Evolutionary conservation across 345 rosid species (phyloP).

Genomic region (Psidium friedrichsthalianum): DNA sequence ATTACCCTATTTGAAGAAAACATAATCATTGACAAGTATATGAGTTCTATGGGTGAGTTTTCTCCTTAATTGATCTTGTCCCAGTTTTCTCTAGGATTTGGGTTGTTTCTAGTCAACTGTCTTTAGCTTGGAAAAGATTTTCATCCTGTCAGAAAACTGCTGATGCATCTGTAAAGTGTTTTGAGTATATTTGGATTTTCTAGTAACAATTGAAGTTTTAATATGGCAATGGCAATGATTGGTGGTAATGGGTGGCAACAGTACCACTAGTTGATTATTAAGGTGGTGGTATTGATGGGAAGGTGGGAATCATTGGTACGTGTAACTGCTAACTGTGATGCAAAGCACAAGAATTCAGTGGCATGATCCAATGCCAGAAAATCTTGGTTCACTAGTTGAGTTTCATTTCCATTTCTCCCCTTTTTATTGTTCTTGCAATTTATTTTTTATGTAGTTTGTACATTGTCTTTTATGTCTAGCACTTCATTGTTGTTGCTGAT

Average conservation of each 20-base stretch:
- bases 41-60: not conserved
- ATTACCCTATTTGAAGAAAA: not conserved
- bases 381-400: not conserved
- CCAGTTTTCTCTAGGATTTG: not conserved
- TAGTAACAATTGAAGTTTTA: not conserved
- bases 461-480: not conserved
- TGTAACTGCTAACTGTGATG: not conserved
- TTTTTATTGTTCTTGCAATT: not conserved
- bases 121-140: not conserved
- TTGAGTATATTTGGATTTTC: not conserved
- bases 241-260: not conserved
- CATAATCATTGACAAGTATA: not conserved
- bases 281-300: not conserved
- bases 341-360: not conserved
- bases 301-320: not conserved
- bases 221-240: not conserved
- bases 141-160: not conserved
- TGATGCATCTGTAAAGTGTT: not conserved
- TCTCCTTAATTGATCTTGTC: not conserved
- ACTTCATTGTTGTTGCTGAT: not conserved
- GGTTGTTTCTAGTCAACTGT: not conserved
- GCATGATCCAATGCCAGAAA: not conserved
- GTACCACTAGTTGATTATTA: not conserved
- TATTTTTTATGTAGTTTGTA: not conserved
- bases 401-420: not conserved